Conservation (phyloP, 225 moss, liverwort and hornwort genomes). For the Polytrichum formosum region DNA sequence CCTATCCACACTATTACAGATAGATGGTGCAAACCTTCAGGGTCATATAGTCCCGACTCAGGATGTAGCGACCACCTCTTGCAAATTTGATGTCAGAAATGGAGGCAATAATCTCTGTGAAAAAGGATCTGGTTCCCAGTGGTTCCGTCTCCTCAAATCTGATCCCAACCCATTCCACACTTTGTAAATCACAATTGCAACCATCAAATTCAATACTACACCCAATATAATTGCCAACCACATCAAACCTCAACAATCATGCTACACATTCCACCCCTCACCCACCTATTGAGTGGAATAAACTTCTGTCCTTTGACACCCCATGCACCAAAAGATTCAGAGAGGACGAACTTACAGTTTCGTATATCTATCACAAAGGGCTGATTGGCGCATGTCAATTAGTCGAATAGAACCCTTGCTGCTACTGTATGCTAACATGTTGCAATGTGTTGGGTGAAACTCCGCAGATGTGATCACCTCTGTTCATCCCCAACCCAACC, state of each 20-base stretch:
- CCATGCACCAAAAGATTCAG: background rate
- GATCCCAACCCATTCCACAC: constrained; percentile 1
- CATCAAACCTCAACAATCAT: background rate
- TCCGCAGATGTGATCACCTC: constrained; percentile 99
- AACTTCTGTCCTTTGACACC: too few relatives aligned
- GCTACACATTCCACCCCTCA: background rate
- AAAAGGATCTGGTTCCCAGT: constrained; percentile 92
- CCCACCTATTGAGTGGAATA: too few relatives aligned
- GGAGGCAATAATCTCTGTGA: constrained; percentile 97
- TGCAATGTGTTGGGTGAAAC: constrained; percentile 98
- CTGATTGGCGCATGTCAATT: constrained; percentile 99
- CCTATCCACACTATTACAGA: background rate
- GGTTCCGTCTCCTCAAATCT: constrained; percentile 99
- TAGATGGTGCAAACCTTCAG: constrained; percentile 59
- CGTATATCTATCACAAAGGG: constrained; percentile 94
- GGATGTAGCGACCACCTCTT: constrained; percentile 94
- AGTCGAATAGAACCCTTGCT: constrained; percentile 99
- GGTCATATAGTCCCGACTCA: constrained; percentile 99
- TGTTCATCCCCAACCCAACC: constrained; percentile 42
- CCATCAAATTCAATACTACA: too few relatives aligned
- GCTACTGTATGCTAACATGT: constrained; percentile 99
- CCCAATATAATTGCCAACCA: too few relatives aligned
- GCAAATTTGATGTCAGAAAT: constrained; percentile 99
- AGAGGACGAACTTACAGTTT: constrained; percentile 67
- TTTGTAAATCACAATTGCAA: too few relatives aligned